These are phyloP conservation scores for Hemerocallis citrina DNA, from an alignment of 106 monocot genomes.

Conservation along the genomic window DNA sequence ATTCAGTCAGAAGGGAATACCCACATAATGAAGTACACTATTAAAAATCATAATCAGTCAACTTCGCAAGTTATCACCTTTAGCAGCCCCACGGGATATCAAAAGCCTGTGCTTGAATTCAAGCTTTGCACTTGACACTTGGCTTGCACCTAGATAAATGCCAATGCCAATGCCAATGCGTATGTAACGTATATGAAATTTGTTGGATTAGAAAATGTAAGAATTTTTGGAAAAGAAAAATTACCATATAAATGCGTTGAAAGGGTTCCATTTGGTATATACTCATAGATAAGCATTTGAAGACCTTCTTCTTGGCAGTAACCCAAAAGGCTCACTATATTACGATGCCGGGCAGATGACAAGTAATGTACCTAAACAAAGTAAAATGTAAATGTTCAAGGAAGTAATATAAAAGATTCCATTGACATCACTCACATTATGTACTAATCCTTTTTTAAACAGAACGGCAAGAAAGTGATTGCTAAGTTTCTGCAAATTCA, in stretches of 20 bases:
- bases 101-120: constrained; percentile 97
- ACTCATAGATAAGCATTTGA: constrained; percentile 90
- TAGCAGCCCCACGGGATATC: constrained; percentile 84
- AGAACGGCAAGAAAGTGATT: not conserved
- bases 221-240: not conserved
- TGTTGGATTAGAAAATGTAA: not conserved
- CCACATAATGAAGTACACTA: not conserved
- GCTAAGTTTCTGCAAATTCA: not conserved
- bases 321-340: constrained; percentile 84
- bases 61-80: constrained; percentile 56
- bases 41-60: constrained; percentile 15
- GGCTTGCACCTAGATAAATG: constrained; percentile 46
- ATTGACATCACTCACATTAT: not conserved
- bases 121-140: constrained; percentile 46
- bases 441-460: not conserved
- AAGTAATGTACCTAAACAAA: constrained; percentile 52
- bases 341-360: constrained; percentile 65
- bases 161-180: not conserved
- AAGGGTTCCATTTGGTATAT: constrained; percentile 85
- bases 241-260: constrained; percentile 85
- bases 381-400: not conserved
- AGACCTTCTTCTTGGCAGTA: constrained; percentile 82
- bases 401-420: not conserved
- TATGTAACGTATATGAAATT: not conserved
- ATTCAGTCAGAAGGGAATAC: constrained; percentile 1